Base-by-base conservation (phyloP, 2,329 filamentous ascomycete genomes). In the Fusarium robinianum region DNA sequence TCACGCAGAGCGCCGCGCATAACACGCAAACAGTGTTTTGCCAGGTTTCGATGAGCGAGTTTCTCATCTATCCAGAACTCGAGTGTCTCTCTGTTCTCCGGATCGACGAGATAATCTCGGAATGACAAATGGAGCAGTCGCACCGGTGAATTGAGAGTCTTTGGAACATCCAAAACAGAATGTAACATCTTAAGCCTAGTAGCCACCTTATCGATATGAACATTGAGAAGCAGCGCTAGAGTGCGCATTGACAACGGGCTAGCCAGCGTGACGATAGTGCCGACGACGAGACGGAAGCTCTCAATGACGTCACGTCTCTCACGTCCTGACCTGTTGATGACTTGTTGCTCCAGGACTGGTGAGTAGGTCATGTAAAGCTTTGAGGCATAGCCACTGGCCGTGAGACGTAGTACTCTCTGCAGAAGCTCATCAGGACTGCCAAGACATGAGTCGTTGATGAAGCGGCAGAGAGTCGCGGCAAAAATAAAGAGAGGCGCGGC, bases 51-150 rank as follows among this genome's bases (percentile, higher is more conserved):
- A 43, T 75, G 61, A 15, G 61, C 53, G 12, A 52, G 11, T 33
- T 45, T 53, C 46, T 70, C 65, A 15, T 74, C 55, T 26, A 72
- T 56, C 63, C 65, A 65, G 51, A 73, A 71, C 3, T 37, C 45
- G 9, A 55, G 45, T 42, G 53, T 64, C 24, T 60, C 35, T 6
- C n/a, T n/a, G n/a, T n/a, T n/a, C n/a, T n/a, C n/a, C n/a, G n/a
- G n/a, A n/a, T 68, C 57, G 8, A 68, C 21, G 8, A 73, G 65
- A 48, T 69, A 70, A 43, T 72, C 67, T 3, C 63, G 62, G 30
- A 73, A 72, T 0, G 69, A 70, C 6, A 64, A 46, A 39, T 72
- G 68, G 3, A 66, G 55, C 1, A 64, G 26, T 5, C 54, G 32
- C 1, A 59, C 39, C 3, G 49, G 47, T 1, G 21, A 5, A 2